Percentiles rank a stretch among this genome's conserved stretches.
Conservation (phyloP, 345 rosid genomes). For the Salix arbutifolia region DNA sequence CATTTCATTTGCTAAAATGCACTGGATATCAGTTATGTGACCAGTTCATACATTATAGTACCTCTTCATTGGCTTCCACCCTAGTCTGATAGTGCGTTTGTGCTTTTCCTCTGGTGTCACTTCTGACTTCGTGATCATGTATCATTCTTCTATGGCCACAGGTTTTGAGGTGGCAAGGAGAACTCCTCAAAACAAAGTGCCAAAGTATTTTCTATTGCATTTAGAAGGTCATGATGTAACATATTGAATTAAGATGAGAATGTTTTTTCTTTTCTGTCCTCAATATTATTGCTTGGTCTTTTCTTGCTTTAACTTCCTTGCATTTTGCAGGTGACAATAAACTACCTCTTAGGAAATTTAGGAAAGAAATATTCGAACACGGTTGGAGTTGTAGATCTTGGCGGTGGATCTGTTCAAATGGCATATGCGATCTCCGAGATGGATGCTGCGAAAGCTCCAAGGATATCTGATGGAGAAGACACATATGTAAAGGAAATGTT, state of each 20-base stretch:
- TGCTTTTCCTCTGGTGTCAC: not conserved
- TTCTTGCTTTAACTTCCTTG: not conserved
- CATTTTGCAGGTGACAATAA: conserved; percentile 78
- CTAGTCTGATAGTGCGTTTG: not conserved
- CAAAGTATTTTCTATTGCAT: not conserved
- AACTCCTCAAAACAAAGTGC: not conserved
- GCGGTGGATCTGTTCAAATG: conserved; percentile 99
- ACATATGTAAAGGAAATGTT: conserved; percentile 71
- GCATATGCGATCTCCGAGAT: conserved; percentile 86
- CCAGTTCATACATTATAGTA: not conserved
- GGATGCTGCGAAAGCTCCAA: conserved; percentile 78
- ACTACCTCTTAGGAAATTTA: conserved; percentile 73
- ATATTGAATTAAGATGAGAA: not conserved
- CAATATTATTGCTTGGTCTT: not conserved
- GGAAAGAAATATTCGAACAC: conserved; percentile 68
- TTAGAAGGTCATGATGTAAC: not conserved
- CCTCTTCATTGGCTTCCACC: not conserved
- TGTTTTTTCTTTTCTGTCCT: not conserved
- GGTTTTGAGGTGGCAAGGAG: not conserved
- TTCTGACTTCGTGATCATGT: not conserved
- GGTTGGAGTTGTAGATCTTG: conserved; percentile 98
- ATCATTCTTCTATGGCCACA: not conserved
- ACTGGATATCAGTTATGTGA: not conserved
- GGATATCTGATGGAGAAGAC: conserved; percentile 64
- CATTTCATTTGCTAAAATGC: not conserved